Conservation (phyloP, 768 basidiomycete species). For the Mycena indigotica region DNA sequence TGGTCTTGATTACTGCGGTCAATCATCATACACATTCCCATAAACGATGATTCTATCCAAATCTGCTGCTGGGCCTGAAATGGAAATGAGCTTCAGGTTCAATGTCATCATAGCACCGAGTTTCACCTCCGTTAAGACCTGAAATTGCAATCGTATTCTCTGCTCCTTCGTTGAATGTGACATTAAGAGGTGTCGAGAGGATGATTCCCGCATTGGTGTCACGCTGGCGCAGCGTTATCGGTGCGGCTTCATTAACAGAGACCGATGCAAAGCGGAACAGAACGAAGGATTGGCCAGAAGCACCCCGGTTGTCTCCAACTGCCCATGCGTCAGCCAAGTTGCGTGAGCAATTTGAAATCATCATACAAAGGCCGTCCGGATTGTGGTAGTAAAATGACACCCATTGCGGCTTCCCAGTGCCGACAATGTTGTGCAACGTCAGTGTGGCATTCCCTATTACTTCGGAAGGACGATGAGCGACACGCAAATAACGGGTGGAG, state of each 20-base stretch:
- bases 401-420: slow-evolving; percentile 35
- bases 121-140: slow-evolving; percentile 28
- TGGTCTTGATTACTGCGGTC: too few species aligned
- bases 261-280: slow-evolving; percentile 30
- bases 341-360: too few species aligned
- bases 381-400: slow-evolving; percentile 34
- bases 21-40: slow-evolving; percentile 28
- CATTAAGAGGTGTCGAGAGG: slow-evolving; percentile 30
- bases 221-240: slow-evolving; percentile 26
- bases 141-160: slow-evolving; percentile 27
- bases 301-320: slow-evolving; percentile 31
- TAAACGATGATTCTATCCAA: slow-evolving; percentile 29
- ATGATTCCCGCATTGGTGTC: slow-evolving; percentile 28
- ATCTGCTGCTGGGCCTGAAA: slow-evolving; percentile 24
- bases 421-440: slow-evolving; percentile 30
- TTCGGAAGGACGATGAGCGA: neutral
- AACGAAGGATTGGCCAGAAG: slow-evolving; percentile 21
- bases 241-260: slow-evolving; percentile 28
- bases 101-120: neutral
- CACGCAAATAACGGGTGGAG: too few species aligned
- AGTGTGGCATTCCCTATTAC: slow-evolving; percentile 26
- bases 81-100: neutral
- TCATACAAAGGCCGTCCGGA: slow-evolving; percentile 28
- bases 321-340: neutral
- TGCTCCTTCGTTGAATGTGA: slow-evolving; percentile 28